Percentiles rank a stretch among this genome's conserved stretches.
Evolutionary conservation across 352 stramenopile species (phyloP).

Genomic region (Phytopythium oedochilum): DNA sequence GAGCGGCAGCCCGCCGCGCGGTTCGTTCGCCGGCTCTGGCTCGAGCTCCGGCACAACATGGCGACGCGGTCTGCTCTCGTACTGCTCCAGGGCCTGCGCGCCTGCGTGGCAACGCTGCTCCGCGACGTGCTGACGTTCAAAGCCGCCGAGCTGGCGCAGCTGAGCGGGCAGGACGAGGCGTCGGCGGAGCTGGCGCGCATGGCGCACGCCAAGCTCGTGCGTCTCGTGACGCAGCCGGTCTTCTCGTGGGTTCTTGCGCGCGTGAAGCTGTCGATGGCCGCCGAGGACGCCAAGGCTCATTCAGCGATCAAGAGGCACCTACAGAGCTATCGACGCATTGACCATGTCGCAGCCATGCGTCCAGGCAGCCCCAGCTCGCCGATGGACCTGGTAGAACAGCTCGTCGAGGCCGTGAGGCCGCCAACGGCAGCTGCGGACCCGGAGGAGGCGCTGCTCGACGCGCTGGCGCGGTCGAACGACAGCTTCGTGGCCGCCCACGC

Average conservation of each 20-base stretch:
- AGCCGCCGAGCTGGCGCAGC: constrained; percentile 32
- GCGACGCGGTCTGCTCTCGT: constrained; percentile 13
- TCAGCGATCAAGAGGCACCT: not conserved
- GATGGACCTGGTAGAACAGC: constrained; percentile 24
- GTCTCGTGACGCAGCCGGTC: constrained; percentile 32
- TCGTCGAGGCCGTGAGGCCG: constrained; percentile 7
- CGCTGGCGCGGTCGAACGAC: not conserved
- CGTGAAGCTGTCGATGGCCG: constrained; percentile 25
- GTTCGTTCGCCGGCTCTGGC: constrained; percentile 40
- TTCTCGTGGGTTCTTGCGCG: constrained; percentile 31
- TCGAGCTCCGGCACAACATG: constrained; percentile 43
- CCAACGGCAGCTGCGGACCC: not conserved
- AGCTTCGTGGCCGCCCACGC: constrained; percentile 19
- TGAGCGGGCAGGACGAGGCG: constrained; percentile 38
- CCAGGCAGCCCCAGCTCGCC: constrained; percentile 19
- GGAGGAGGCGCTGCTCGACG: not conserved
- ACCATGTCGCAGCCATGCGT: not conserved
- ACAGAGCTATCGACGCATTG: not conserved
- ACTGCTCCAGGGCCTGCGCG: constrained; percentile 19
- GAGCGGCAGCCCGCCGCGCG: constrained; percentile 27
- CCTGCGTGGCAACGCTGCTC: constrained; percentile 24
- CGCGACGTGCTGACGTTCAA: constrained; percentile 33
- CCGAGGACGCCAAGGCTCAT: constrained; percentile 17
- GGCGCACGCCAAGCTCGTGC: constrained; percentile 30
- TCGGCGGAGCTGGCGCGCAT: constrained; percentile 19